Evolutionary conservation across 169 alveolate genomes (phyloP), one percentile per base, ranked within the genome.

Genomic region (Plasmodium adleri): DNA sequence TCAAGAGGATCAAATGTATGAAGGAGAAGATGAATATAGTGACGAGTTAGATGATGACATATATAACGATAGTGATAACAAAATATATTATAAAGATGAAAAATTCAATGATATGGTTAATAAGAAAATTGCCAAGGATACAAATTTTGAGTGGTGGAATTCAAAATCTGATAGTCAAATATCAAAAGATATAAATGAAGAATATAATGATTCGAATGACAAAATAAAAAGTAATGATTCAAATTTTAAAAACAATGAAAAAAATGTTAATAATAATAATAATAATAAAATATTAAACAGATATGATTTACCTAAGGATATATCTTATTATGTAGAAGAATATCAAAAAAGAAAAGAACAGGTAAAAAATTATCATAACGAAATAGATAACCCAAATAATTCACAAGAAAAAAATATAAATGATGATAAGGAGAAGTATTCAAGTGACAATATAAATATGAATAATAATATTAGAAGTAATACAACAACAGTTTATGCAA

Each of bases 291-390:
- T 68, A 56, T 24, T 28, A 58, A 62, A 68, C 56, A 68, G 90
- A 17, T 80, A 80, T 80, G 90, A 80, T 67, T 67, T 80, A 80
- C 90, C 90, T 56, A 80, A 80, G 66, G 83, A 80, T 54, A 80
- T 80, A 47, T 80, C 90, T 47, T 80, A 80, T 60, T 80, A 80
- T 56, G 90, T 56, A 49, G 73, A 80, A 54, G 70, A 28, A 24
- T 68, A 80, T 58, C 90, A 70, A 80, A 80, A 49, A 62, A 66
- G 50, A 67, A 80, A 68, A 26, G 73, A 54, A 3, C 47, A 62
- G 20, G 20, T 39, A 17, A 24, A 54, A 20, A 12, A 39, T 67
- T 15, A 9, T 67, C 8, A 8, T 52, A 58, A 39, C 3, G 26
- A 63, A 50, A 49, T 15, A 13, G 9, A 47, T 2, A 52, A 24